A percentile compares a stretch with the other conserved stretches of the same genome.
Conservation (phyloP, 139 green algal genomes). For the Coccomyxa sp. region DNA sequence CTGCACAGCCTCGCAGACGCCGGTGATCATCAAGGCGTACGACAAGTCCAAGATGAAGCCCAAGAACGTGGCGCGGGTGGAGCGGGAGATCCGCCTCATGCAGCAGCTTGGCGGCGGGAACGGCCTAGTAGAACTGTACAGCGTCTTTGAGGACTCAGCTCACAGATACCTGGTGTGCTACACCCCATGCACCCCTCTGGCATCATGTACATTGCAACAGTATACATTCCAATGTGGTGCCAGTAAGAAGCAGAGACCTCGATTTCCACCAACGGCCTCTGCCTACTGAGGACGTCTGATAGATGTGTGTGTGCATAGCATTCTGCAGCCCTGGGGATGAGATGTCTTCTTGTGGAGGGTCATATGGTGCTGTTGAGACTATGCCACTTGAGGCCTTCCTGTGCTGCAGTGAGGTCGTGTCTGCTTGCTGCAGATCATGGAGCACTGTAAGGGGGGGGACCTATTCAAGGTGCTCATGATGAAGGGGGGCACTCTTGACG, state of each 20-base stretch:
- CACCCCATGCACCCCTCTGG: not conserved
- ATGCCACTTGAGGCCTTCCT: too few species aligned
- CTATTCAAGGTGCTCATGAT: slow-evolving; percentile 74
- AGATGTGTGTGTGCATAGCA: too few species aligned
- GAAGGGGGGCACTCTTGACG: slow-evolving; percentile 51
- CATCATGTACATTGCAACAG: too few species aligned
- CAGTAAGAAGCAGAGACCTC: too few species aligned
- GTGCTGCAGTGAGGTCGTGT: too few species aligned
- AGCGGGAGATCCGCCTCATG: slow-evolving; percentile 38
- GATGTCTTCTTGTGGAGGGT: too few species aligned
- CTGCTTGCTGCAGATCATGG: slow-evolving; percentile 44
- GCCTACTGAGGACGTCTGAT: too few species aligned
- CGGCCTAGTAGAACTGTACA: slow-evolving; percentile 41
- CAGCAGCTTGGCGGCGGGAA: not conserved
- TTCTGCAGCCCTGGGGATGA: too few species aligned
- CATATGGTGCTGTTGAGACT: too few species aligned
- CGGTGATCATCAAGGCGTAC: slow-evolving; percentile 80
- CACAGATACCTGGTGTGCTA: slow-evolving; percentile 44
- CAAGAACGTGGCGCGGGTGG: slow-evolving; percentile 21
- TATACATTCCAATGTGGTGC: too few species aligned
- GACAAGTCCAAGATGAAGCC: slow-evolving; percentile 66
- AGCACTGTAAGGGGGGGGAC: slow-evolving; percentile 72
- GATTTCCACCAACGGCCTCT: too few species aligned
- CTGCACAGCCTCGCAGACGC: slow-evolving; percentile 29
- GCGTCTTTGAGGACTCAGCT: slow-evolving; percentile 53